These are phyloP conservation scores for Penstemon barbatus DNA, from an alignment of 257 asterid species.

Conservation along the genomic window DNA sequence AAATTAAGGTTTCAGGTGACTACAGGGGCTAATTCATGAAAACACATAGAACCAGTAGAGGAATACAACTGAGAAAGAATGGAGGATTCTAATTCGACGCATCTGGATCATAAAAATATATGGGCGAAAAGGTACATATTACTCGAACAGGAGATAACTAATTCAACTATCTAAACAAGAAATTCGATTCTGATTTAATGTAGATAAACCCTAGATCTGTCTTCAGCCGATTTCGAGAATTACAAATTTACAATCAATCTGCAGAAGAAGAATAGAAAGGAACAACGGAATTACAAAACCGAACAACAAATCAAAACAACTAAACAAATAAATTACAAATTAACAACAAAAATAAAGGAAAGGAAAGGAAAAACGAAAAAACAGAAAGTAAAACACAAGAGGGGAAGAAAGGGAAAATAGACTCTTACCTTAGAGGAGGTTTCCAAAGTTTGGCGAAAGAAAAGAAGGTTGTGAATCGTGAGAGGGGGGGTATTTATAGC, in stretches of 20 bases:
- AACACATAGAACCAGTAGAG: slow-evolving; percentile 85
- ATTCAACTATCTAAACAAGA: neutral
- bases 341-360: neutral
- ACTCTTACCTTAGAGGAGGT: slow-evolving; percentile 34
- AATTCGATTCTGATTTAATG: neutral
- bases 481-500: slow-evolving; percentile 51
- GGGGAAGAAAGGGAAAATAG: neutral
- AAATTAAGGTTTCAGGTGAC: slow-evolving; percentile 9
- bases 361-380: neutral
- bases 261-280: slow-evolving; percentile 19
- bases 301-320: slow-evolving; percentile 10
- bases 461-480: accelerated
- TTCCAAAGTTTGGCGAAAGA: slow-evolving; percentile 32
- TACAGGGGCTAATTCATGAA: slow-evolving; percentile 53
- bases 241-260: slow-evolving; percentile 27
- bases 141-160: slow-evolving; percentile 22
- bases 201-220: slow-evolving; percentile 26
- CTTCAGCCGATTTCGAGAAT: neutral
- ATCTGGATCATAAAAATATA: slow-evolving; percentile 43
- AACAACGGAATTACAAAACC: slow-evolving; percentile 1
- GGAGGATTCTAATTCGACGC: slow-evolving; percentile 72
- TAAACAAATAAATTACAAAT: neutral
- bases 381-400: neutral
- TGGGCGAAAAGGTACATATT: slow-evolving; percentile 27
- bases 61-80: slow-evolving; percentile 88